These are phyloP conservation scores for Ceratocystis colombiana DNA, from an alignment of 2,329 filamentous ascomycete genomes.

Conservation along the genomic window DNA sequence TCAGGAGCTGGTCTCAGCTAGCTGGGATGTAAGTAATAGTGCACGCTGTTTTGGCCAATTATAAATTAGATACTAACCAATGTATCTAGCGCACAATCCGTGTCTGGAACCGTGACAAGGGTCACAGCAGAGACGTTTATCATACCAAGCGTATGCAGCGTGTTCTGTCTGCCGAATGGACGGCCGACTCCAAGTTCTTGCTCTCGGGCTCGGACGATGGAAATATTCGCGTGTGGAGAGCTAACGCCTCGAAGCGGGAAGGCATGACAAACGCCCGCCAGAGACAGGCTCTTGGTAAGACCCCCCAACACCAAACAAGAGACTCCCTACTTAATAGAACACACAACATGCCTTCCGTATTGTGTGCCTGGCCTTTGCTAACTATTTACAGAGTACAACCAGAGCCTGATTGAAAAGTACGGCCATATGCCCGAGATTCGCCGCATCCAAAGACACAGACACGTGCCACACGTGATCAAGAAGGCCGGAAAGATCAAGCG, in stretches of 20 bases:
- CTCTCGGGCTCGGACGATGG: constrained; percentile 89
- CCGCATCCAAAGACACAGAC: constrained; percentile 81
- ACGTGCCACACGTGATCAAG: constrained; percentile 86
- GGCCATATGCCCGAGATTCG: constrained; percentile 93
- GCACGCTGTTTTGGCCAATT: constrained; percentile 36
- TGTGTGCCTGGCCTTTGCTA: not conserved
- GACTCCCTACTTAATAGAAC: not conserved
- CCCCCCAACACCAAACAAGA: not conserved
- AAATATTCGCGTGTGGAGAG: constrained; percentile 75
- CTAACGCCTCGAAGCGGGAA: constrained; percentile 70
- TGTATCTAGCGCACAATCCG: constrained; percentile 59
- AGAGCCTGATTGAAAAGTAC: constrained; percentile 71
- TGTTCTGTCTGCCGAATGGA: constrained; percentile 76
- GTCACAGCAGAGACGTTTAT: constrained; percentile 85
- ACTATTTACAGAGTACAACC: constrained; percentile 60
- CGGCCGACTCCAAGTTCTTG: constrained; percentile 80
- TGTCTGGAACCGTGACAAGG: constrained; percentile 68
- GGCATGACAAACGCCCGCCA: constrained; percentile 80
- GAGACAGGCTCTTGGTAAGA: constrained; percentile 56
- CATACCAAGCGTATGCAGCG: constrained; percentile 98
- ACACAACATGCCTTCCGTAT: not conserved
- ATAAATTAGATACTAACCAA: constrained; percentile 38
- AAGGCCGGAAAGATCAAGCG: constrained; percentile 92
- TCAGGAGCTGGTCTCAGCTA: constrained; percentile 82
- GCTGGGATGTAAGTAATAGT: constrained; percentile 47